Base-by-base conservation (phyloP, 805 yeast species). In the Wickerhamomyces tratensis region DNA sequence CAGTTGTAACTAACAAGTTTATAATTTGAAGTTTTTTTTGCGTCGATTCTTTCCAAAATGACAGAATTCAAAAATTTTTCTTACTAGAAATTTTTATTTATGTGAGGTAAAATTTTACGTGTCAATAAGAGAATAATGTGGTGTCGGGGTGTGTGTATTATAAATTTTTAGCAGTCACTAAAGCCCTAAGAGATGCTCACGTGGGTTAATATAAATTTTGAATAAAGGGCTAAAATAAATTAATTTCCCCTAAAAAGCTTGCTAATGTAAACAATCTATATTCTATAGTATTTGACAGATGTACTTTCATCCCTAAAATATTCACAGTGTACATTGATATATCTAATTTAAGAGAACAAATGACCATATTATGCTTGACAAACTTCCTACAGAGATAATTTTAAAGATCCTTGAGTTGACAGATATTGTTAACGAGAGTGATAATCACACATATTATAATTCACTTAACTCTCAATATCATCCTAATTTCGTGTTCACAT, bases 1-100 rank as follows among this genome's bases (percentile, higher is more conserved):
- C 14, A 44, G 56, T 49, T 54, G 60, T 61, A 64, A 77, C 54
- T 37, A 20, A 54, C 39, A 27, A 54, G 55, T 44, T 62, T 61
- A 27, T 12, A 25, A 34, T 20, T 39, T 29, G 34, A 40, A 27
- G 39, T 40, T 39, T 40, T 39, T 26, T 30, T 37, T 30, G 20
- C 35, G 39, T 29, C n/a, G 15, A n/a, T 37, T 35, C 14, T 37
- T 25, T n/a, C 35, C 14, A 15, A 29, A 6, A n/a, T 15, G 12
- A 6, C 37, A 36, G 37, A 36, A 7, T 25, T 13, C 36, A 7
- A 35, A n/a, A 4, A 3, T 27, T 27, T 27, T 27, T 27, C 30
- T 2, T 10, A 14, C 11, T 14, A 7, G 11, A 35, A 35, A 35
- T 14, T 20, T 20, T n/a, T 29, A 9, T 29, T 7, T 7, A 9